phyloP scores from a whole-genome alignment of 148 eudicot species.

The Fallopia convolvulus region DNA sequence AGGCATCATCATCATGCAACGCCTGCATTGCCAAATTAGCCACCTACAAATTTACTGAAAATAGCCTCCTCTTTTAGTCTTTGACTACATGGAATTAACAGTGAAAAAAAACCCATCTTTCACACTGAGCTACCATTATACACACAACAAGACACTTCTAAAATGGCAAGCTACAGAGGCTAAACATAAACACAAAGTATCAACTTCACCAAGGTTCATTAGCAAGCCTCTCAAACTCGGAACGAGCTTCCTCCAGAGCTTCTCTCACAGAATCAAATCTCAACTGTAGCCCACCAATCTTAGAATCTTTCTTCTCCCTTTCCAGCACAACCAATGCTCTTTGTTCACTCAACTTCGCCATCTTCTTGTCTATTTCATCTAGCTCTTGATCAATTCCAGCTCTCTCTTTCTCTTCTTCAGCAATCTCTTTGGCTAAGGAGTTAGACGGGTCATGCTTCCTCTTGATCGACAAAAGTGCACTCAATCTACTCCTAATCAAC shows the following conservation, averaged over 20 bases:
- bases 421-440: slow-evolving; percentile 25
- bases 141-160: not conserved
- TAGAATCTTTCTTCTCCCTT: slow-evolving; percentile 34
- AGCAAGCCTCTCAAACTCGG: slow-evolving; percentile 31
- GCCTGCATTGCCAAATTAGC: not conserved
- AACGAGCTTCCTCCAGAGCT: slow-evolving; percentile 19
- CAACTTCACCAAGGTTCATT: slow-evolving; percentile 27
- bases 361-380: slow-evolving; percentile 32
- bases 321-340: slow-evolving; percentile 22
- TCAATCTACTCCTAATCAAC: slow-evolving; percentile 34
- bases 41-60: not conserved
- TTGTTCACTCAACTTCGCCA: slow-evolving; percentile 30
- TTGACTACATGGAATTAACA: not conserved
- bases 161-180: not conserved
- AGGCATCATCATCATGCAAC: not conserved
- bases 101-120: not conserved
- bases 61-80: not conserved
- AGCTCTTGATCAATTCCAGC: slow-evolving; percentile 33
- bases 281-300: slow-evolving; percentile 23
- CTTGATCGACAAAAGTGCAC: slow-evolving; percentile 32
- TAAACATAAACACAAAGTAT: not conserved
- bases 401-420: slow-evolving; percentile 27
- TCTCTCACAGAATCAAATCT: slow-evolving; percentile 20
- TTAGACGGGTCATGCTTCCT: slow-evolving; percentile 30
- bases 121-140: not conserved